A percentile compares a stretch with the other conserved stretches of the same genome.
Conservation (phyloP, 202 grass and related monocot genomes). For the Cymbopogon flexuosus region DNA sequence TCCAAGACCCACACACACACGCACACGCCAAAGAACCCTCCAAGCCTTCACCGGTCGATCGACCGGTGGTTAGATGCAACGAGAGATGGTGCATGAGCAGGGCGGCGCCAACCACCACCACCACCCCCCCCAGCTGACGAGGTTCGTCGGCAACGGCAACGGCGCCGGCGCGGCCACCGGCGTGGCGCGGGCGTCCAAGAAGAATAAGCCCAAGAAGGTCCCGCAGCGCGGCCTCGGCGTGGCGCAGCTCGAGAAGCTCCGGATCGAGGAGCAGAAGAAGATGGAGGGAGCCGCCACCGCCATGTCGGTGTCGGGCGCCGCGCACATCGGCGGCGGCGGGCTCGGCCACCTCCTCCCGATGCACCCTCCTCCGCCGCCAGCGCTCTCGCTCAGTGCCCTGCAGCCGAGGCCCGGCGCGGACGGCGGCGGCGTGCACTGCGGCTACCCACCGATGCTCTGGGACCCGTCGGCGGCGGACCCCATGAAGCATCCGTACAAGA, state of each 20-base stretch:
- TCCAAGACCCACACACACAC: neutral
- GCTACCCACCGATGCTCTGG: slow-evolving; percentile 43
- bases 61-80: neutral
- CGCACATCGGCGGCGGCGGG: neutral
- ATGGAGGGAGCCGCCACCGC: slow-evolving; percentile 26
- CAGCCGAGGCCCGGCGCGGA: slow-evolving; percentile 23
- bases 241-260: slow-evolving; percentile 93
- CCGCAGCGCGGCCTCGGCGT: slow-evolving; percentile 92
- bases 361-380: slow-evolving; percentile 1
- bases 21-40: neutral
- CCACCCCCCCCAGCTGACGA: too few species aligned
- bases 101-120: slow-evolving; percentile 26
- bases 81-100: slow-evolving; percentile 65
- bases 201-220: slow-evolving; percentile 73
- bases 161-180: slow-evolving; percentile 2
- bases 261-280: slow-evolving; percentile 87
- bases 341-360: slow-evolving; percentile 21
- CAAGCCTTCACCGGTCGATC: neutral
- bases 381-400: slow-evolving; percentile 20
- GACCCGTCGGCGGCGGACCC: slow-evolving; percentile 26
- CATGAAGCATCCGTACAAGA: slow-evolving; percentile 39
- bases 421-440: neutral
- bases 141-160: too few species aligned
- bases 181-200: slow-evolving; percentile 54
- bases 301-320: neutral